Base-by-base conservation (phyloP, 2,329 filamentous ascomycete species). In the Neonectria faginata region DNA sequence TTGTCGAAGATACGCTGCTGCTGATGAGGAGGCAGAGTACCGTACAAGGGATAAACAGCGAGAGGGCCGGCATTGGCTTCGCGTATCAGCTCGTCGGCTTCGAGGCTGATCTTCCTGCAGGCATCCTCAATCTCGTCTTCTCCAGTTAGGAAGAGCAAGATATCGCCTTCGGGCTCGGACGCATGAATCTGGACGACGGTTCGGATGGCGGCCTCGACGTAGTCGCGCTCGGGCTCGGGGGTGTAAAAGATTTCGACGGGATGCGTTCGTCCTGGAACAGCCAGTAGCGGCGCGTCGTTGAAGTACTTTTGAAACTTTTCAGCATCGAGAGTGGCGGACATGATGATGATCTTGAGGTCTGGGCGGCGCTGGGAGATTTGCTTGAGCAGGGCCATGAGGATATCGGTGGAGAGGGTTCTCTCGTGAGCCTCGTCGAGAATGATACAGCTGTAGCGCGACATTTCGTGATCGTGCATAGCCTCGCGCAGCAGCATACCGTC, bases 171-270 rank as follows among this genome's bases (percentile, higher is more conserved):
- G 1, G 88, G 87, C 79, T 99, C 96, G 0, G 91, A 92, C 8
- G 94, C 94, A 78, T 99, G 96, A 63, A 99, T 99, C 80, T 99
- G 96, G 48, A 99, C 84, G 45, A 99, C 96, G 0, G 96, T 99
- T 64, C 96, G 88, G 68, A 99, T 89, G 2, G 96, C 93, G 47
- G 95, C 95, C 82, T 99, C 96, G 48, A 99, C 92, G 76, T 99
- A 99, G 77, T 99, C 96, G 74, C 92, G 89, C 83, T 98, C 96
- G 18, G 96, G 93, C 79, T 98, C 94, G 1, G 94, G 93, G 2
- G 96, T 99, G 81, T 99, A 99, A 81, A 97, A 99, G 68, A 99
- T 97, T 83, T 99, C 95, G 75, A 99, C 96, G 6, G 96, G 94
- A 78, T 97, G 91, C 20, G 96, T 99, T 79, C 96, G 90, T 77